Conservation (phyloP, 2,329 filamentous ascomycete species). For the Furcasterigmium sp. region DNA sequence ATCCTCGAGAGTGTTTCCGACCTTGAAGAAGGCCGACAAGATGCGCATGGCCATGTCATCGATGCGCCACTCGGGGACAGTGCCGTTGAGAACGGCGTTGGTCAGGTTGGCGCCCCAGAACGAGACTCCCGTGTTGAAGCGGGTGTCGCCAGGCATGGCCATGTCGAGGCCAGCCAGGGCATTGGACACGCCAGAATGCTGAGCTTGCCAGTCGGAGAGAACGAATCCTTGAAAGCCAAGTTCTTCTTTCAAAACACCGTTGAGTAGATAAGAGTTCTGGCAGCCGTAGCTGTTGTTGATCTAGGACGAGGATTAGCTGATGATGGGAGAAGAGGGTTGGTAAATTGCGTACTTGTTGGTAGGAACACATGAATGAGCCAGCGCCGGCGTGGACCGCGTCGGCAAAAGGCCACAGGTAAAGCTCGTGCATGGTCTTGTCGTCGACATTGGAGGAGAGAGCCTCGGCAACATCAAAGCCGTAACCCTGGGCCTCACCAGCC, state of each 20-base stretch:
- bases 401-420: slow-evolving; percentile 75
- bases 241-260: slow-evolving; percentile 72
- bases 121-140: slow-evolving; percentile 65
- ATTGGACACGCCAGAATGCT: slow-evolving; percentile 62
- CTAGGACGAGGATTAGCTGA: no score
- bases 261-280: slow-evolving; percentile 72
- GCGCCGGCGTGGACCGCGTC: slow-evolving; percentile 66
- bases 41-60: slow-evolving; percentile 91
- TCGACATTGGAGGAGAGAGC: slow-evolving; percentile 57
- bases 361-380: slow-evolving; percentile 60
- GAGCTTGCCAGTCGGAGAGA: slow-evolving; percentile 75
- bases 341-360: no score
- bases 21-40: slow-evolving; percentile 65
- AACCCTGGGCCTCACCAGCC: slow-evolving; percentile 43
- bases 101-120: slow-evolving; percentile 89
- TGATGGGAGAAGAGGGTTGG: no score
- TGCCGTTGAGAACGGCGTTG: slow-evolving; percentile 82
- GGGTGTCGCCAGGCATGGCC: slow-evolving; percentile 82
- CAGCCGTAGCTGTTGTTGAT: slow-evolving; percentile 77
- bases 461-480: slow-evolving; percentile 58
- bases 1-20: slow-evolving; percentile 45
- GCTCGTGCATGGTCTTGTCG: slow-evolving; percentile 69
- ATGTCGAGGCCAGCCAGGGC: slow-evolving; percentile 75
- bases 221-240: slow-evolving; percentile 78
- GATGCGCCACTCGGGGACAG: slow-evolving; percentile 77